Evolutionary conservation across 306 rosid species (phyloP).

Genomic region (Gastrolobium villosum): DNA sequence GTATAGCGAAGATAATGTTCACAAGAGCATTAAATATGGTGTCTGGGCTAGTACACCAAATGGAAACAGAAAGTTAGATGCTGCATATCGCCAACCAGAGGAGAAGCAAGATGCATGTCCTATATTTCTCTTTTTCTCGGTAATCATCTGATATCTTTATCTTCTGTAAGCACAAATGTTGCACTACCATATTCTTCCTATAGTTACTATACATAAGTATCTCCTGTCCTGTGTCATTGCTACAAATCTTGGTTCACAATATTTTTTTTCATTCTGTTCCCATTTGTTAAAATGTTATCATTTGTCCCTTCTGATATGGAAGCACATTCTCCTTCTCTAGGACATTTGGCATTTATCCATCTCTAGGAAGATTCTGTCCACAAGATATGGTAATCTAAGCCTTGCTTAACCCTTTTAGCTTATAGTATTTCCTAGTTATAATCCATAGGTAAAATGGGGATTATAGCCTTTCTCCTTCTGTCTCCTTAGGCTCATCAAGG

Average conservation of each 20-base stretch:
- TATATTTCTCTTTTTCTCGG: conserved; percentile 81
- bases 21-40: conserved; percentile 90
- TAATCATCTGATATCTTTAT: conserved; percentile 50
- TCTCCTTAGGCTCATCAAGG: no score
- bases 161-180: conserved; percentile 21
- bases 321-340: neutral
- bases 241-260: conserved; percentile 29
- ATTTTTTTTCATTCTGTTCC: neutral
- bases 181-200: neutral
- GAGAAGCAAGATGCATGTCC: conserved; percentile 79
- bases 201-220: conserved; percentile 17
- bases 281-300: neutral
- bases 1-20: conserved; percentile 91
- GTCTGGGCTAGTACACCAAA: conserved; percentile 97
- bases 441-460: no score
- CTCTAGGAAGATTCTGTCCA: no score
- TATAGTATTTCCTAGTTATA: no score
- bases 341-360: no score
- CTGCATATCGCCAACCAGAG: conserved; percentile 77
- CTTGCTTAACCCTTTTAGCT: no score
- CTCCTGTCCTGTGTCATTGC: conserved; percentile 1
- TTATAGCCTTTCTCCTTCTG: no score
- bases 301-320: neutral
- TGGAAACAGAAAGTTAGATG: conserved; percentile 86
- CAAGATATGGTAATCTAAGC: no score